Evolutionary conservation across 164 flowering plant species (phyloP).

Genomic region (Malania oleifera): DNA sequence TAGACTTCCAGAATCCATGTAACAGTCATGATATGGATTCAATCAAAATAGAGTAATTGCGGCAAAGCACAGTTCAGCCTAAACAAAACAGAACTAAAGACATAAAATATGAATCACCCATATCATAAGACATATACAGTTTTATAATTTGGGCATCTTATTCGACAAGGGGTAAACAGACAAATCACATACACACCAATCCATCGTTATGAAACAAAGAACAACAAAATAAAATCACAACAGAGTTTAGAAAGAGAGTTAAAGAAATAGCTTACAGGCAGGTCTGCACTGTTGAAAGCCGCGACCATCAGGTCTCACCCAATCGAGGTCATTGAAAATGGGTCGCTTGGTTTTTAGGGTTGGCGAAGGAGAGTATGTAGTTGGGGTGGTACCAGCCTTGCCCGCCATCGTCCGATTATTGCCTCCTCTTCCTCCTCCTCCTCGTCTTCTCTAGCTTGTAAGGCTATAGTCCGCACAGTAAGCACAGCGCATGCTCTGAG

Average conservation of each 20-base stretch:
- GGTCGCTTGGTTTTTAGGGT: constrained; percentile 27
- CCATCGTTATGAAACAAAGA: background rate
- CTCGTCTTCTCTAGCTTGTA: no score
- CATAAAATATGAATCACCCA: background rate
- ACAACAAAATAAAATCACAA: background rate
- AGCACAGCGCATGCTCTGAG: no score
- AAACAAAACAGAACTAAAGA: no score
- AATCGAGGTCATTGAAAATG: constrained; percentile 45
- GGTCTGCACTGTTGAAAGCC: constrained; percentile 86
- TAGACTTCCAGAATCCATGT: no score
- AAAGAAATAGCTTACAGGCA: constrained; percentile 47
- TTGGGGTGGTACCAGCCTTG: constrained; percentile 31
- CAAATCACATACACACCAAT: background rate
- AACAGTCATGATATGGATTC: no score
- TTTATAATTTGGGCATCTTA: background rate
- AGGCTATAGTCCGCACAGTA: no score
- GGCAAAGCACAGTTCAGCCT: no score
- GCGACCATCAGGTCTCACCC: constrained; percentile 89
- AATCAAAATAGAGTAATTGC: no score
- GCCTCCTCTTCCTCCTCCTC: no score
- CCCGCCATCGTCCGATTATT: constrained; percentile 41
- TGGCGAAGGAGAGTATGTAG: constrained; percentile 67
- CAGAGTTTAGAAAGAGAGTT: background rate
- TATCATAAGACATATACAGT: background rate
- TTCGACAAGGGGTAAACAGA: background rate